Evolutionary conservation across 306 rosid species (phyloP), one percentile per base, ranked within the genome.

Genomic region (Lablab purpureus): DNA sequence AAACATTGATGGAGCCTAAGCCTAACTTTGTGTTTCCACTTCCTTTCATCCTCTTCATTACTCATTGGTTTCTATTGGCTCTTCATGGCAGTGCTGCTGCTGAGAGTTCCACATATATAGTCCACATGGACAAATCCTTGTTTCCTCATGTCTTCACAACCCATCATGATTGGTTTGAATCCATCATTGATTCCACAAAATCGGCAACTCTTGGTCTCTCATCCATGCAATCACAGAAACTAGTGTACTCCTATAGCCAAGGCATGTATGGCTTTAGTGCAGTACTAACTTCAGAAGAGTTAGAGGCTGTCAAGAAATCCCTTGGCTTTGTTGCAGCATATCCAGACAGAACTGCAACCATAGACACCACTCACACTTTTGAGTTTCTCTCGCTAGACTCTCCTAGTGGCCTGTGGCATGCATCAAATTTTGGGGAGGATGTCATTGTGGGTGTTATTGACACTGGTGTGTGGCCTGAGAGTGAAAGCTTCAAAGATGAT

Each of bases 201-300:
- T 37, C 77, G 11, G 10, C 65, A 67, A 51, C 67, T 37, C 3
- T 13, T 19, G 60, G 30, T 58, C 27, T 40, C 5, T 7, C 63
- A 32, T 6, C 45, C 10, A 7, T 46, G 7, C 41, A 36, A 65
- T 15, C 70, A 7, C 77, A 51, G 17, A 71, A 28, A 25, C 43
- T 76, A 23, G 40, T 80, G 12, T 80, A 75, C 74, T 41, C 79
- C 11, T 72, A 66, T 67, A 46, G 52, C 43, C 46, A 79, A 79
- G 88, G 79, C 37, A 74, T 79, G 74, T 60, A 65, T 74, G 84
- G 86, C 0, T 79, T 85, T 4, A 78, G 82, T 79, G 81, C 84
- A 3, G 47, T 45, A 6, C 21, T 82, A 23, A 62, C 88, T 23
- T 28, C 36, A 34, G 8, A 85, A 46, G 84, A 82, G 43, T 50